Percentiles rank a stretch among this genome's conserved stretches.
phyloP scores from a whole-genome alignment of 2,329 filamentous ascomycete genomes.

The Chaetomium sp. region DNA sequence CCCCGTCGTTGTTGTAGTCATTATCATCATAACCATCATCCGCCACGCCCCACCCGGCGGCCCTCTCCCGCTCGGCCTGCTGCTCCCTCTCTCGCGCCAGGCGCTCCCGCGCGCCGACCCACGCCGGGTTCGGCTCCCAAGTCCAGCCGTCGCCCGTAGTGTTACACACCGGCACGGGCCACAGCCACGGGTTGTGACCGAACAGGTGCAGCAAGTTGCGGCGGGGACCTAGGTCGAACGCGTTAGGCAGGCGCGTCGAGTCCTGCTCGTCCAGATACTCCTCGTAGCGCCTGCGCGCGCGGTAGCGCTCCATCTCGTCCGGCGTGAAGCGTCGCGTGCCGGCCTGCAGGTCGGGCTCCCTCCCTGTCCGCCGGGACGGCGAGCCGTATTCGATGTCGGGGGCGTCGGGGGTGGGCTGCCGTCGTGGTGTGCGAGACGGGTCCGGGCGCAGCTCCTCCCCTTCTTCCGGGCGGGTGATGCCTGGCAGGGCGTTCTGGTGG shows the following conservation, averaged over 20 bases:
- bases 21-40: conserved; percentile 35
- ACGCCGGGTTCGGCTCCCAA: conserved; percentile 84
- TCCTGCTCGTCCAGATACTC: conserved; percentile 89
- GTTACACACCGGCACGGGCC: conserved; percentile 79
- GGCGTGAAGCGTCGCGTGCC: conserved; percentile 54
- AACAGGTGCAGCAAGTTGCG: conserved; percentile 82
- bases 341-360: conserved; percentile 31
- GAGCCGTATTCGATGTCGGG: conserved; percentile 23
- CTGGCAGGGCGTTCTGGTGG: conserved; percentile 78
- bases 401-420: conserved; percentile 15
- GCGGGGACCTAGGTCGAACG: conserved; percentile 86
- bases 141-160: conserved; percentile 91
- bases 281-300: conserved; percentile 58
- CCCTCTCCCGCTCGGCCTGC: conserved; percentile 64
- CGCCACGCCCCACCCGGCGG: conserved; percentile 66
- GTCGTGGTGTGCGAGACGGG: conserved; percentile 9
- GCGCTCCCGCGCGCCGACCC: conserved; percentile 70
- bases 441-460: conserved; percentile 61
- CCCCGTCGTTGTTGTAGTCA: background rate
- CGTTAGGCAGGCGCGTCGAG: conserved; percentile 83
- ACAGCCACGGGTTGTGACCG: conserved; percentile 70
- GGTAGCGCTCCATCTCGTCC: conserved; percentile 57
- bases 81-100: conserved; percentile 60
- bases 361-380: background rate
- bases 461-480: conserved; percentile 78